Conservation (phyloP, 495 filamentous ascomycete genomes). For the Usnea hakonensis region DNA sequence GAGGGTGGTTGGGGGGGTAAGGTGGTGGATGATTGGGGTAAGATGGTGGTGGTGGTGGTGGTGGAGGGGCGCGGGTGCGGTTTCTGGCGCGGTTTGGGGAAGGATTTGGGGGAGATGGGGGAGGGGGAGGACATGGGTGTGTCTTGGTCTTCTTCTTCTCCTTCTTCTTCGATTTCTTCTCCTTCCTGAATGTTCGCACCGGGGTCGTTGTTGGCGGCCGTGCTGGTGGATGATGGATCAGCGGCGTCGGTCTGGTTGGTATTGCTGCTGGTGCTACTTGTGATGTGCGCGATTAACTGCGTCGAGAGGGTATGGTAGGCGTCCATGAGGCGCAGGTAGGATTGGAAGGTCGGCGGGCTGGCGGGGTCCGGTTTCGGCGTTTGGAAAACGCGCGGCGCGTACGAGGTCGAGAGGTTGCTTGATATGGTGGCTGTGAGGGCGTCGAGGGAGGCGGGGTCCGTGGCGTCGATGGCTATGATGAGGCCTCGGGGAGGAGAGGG, state of each 20-base stretch:
- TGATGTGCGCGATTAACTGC: constrained; percentile 19
- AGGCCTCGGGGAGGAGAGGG: no score
- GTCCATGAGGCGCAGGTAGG: constrained; percentile 20
- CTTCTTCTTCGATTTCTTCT: no score
- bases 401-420: constrained; percentile 23
- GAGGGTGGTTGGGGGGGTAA: not conserved
- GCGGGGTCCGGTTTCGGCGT: constrained; percentile 28
- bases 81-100: constrained; percentile 16
- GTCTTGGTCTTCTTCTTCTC: no score
- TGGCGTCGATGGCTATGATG: constrained; percentile 76
- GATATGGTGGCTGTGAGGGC: constrained; percentile 55
- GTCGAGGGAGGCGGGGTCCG: constrained; percentile 43
- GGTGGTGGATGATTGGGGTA: no score
- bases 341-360: constrained; percentile 9
- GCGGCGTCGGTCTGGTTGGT: no score
- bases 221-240: no score
- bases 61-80: no score
- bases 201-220: not conserved
- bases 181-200: no score
- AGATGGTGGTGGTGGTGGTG: constrained; percentile 3
- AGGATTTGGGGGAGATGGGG: constrained; percentile 22
- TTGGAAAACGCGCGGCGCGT: constrained; percentile 19
- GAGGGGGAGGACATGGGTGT: constrained; percentile 13
- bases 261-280: no score
- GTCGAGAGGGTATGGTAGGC: constrained; percentile 21